Conservation (phyloP, 1,139 yeast species). For the Debaryomyces sp. region DNA sequence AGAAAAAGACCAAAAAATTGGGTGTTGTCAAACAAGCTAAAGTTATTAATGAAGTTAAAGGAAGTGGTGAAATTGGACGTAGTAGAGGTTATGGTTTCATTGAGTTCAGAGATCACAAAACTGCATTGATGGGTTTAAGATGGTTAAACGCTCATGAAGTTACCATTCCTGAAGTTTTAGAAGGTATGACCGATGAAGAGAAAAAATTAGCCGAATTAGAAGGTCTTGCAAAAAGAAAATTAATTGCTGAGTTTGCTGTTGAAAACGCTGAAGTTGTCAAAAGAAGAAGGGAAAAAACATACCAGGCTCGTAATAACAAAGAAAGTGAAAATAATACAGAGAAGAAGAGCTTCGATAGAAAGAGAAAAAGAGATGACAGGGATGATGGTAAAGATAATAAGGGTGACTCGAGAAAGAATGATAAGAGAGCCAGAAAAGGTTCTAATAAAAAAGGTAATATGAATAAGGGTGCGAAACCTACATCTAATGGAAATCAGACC, state of each 20-base stretch:
- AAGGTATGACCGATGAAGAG: constrained; percentile 75
- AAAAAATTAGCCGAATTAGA: constrained; percentile 54
- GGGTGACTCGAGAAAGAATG: constrained; percentile 13
- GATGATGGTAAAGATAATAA: constrained; percentile 19
- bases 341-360: constrained; percentile 19
- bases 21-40: constrained; percentile 96
- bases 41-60: constrained; percentile 89
- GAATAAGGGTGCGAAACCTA: constrained; percentile 24
- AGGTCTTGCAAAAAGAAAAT: constrained; percentile 64
- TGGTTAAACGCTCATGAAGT: constrained; percentile 97
- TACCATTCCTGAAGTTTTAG: constrained; percentile 65
- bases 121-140: constrained; percentile 94
- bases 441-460: constrained; percentile 46
- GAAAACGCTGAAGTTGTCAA: constrained; percentile 93
- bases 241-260: constrained; percentile 93
- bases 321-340: constrained; percentile 26
- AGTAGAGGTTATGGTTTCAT: constrained; percentile 97
- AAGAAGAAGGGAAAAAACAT: constrained; percentile 72
- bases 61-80: constrained; percentile 84
- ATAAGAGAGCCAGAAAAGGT: constrained; percentile 24
- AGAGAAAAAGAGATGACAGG: constrained; percentile 26
- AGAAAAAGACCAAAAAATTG: constrained; percentile 68
- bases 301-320: constrained; percentile 4
- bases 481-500: constrained; percentile 1
- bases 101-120: constrained; percentile 89